Percentiles rank a stretch among this genome's conserved stretches.
phyloP scores from a whole-genome alignment of 2,329 filamentous ascomycete species.

The Fusarium napiforme region DNA sequence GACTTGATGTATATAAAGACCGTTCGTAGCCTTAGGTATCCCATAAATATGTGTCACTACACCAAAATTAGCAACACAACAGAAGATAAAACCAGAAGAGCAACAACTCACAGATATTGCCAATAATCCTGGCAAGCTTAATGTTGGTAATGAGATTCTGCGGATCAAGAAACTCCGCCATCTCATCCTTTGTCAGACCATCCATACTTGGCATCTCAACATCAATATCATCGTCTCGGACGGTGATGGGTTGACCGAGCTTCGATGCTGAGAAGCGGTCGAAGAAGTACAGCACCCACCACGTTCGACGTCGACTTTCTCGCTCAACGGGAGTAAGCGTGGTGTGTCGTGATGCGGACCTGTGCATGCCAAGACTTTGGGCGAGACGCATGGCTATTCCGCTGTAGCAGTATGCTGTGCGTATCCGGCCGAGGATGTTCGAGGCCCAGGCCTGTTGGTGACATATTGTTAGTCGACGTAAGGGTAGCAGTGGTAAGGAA shows the following conservation, averaged over 20 bases:
- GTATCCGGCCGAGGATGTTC: slow-evolving; percentile 50
- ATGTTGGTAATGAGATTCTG: slow-evolving; percentile 45
- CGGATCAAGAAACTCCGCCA: slow-evolving; percentile 46
- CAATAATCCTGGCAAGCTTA: slow-evolving; percentile 46
- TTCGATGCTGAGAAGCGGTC: slow-evolving; percentile 49
- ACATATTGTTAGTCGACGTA: rapidly evolving
- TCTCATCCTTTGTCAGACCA: slow-evolving; percentile 43
- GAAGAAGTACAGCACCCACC: slow-evolving; percentile 51
- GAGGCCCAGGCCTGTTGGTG: slow-evolving; percentile 41
- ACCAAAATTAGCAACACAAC: rapidly evolving
- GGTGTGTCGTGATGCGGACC: slow-evolving; percentile 41
- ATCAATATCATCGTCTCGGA: slow-evolving; percentile 49
- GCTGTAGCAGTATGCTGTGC: slow-evolving; percentile 48
- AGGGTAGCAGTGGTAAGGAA: rapidly evolving
- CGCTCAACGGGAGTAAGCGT: slow-evolving; percentile 37
- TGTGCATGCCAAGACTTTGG: slow-evolving; percentile 56
- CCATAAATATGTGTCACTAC: slow-evolving; percentile 46
- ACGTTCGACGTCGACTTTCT: slow-evolving; percentile 44
- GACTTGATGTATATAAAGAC: slow-evolving; percentile 45
- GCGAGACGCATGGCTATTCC: slow-evolving; percentile 53
- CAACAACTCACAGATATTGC: slow-evolving; percentile 36
- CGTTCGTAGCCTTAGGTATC: slow-evolving; percentile 43
- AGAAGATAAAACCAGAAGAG: rapidly evolving
- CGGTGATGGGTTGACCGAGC: slow-evolving; percentile 46
- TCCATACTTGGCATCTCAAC: slow-evolving; percentile 48